These are phyloP conservation scores for Magnusiomyces tetraspermus DNA, from an alignment of 1,139 yeast species.

Conservation along the genomic window DNA sequence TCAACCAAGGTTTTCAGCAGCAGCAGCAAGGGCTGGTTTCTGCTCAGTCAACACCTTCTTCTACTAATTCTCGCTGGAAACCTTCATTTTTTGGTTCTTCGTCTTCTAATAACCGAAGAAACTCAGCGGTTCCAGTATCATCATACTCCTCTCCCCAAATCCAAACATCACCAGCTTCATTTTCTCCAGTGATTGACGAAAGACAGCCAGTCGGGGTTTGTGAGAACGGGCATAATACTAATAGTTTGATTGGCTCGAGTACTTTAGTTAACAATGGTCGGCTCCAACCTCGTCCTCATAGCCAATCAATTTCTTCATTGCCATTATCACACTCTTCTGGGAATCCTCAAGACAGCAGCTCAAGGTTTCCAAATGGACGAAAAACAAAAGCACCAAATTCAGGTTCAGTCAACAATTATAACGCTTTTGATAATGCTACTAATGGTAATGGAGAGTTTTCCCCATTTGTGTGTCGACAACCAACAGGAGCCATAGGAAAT, in stretches of 20 bases:
- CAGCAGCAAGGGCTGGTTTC: not conserved
- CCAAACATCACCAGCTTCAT: not conserved
- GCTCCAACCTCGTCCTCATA: not conserved
- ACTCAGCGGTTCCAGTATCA: not conserved
- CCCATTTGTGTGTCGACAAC: constrained; percentile 4
- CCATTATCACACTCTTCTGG: not conserved
- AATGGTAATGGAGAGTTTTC: not conserved
- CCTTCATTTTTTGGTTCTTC: constrained; percentile 1
- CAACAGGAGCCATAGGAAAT: constrained; percentile 1
- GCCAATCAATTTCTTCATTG: not conserved
- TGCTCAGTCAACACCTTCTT: not conserved
- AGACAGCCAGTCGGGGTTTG: not conserved
- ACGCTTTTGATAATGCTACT: not conserved
- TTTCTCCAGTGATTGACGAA: not conserved
- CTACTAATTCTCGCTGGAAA: not conserved
- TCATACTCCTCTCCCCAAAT: too few relatives aligned
- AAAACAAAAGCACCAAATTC: too few relatives aligned
- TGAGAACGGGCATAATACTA: too few relatives aligned
- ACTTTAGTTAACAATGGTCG: not conserved
- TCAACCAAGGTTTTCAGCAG: too few relatives aligned
- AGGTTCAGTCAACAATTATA: not conserved
- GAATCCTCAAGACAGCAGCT: not conserved
- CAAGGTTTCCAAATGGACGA: not conserved
- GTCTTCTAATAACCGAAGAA: not conserved
- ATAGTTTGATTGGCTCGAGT: too few relatives aligned